A percentile compares a stretch with the other conserved stretches of the same genome.
Conservation (phyloP, 768 basidiomycete species). For the Tylopilus intermedius region DNA sequence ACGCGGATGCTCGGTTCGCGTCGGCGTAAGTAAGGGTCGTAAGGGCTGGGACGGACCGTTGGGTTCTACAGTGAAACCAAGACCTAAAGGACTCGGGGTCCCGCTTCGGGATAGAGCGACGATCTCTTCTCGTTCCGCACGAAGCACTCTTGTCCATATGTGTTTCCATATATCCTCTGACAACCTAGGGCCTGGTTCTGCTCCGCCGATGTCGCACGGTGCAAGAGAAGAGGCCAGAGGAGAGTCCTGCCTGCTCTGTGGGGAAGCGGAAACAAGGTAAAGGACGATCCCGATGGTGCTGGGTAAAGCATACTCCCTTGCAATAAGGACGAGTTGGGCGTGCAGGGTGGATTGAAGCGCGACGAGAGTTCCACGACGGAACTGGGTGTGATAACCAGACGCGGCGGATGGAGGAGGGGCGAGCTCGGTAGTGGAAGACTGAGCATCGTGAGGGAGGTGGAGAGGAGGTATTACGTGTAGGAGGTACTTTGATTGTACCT, state of each 20-base stretch:
- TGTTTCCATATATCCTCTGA: constrained; percentile 86
- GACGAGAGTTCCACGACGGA: constrained; percentile 80
- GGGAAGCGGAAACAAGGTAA: constrained; percentile 58
- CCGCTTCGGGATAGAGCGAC: constrained; percentile 31
- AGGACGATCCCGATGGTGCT: constrained; percentile 78
- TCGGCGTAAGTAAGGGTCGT: constrained; percentile 46
- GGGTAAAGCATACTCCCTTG: constrained; percentile 89
- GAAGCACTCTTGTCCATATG: constrained; percentile 73
- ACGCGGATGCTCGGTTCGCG: constrained; percentile 36
- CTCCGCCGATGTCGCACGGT: constrained; percentile 31
- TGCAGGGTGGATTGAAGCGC: constrained; percentile 81
- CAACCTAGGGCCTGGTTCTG: constrained; percentile 72
- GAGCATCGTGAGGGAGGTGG: constrained; percentile 61
- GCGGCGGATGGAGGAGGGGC: constrained; percentile 51
- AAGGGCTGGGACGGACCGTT: constrained; percentile 28
- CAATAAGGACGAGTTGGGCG: constrained; percentile 80
- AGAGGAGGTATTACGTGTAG: constrained; percentile 80
- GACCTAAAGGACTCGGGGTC: constrained; percentile 38
- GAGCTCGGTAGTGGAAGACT: constrained; percentile 37
- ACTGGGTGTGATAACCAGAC: constrained; percentile 74
- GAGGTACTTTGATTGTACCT: constrained; percentile 59
- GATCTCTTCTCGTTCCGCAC: constrained; percentile 49
- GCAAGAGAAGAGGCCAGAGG: constrained; percentile 16
- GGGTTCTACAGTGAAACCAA: constrained; percentile 41
- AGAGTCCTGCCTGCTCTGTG: constrained; percentile 16